Base-by-base conservation (phyloP, 225 moss, liverwort and hornwort species). In the Physcomitrellopsis africana region DNA sequence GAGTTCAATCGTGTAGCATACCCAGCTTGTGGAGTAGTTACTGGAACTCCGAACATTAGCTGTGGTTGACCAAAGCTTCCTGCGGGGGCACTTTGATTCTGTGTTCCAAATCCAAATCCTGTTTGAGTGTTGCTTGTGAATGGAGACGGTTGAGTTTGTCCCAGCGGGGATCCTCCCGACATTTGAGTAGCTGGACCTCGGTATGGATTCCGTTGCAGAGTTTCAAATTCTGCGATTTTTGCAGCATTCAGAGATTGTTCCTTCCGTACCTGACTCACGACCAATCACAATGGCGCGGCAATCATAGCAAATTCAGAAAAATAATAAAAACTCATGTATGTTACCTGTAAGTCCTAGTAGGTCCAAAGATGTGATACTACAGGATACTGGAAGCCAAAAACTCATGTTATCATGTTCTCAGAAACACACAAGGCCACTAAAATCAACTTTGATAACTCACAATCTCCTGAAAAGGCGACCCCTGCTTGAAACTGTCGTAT, bases 401-500 rank as follows among this genome's bases (percentile, higher is more conserved):
- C 70, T 66, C 68, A 14, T 51, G 22, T 4, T 12, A 73, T 44
- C 51, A 58, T 63, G 29, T 72, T 48, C 68, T 45, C 46, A 43
- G 69, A 32, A 72, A 68, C 29, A n/a, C 27, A 13, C 15, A 73
- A 68, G 68, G 76, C n/a, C 11, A 63, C 17, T 14, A 58, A 51
- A 84, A 65, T n/a, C 43, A 74, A 59, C 73, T 53, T 16, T 19
- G 12, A 6, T 18, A 72, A 82, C 90, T 84, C 67, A 96, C 96
- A 83, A 99, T 80, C 62, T 99, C 86, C 72, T 84, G 91, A 8
- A 90, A 60, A 41, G 93, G 66, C 63, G 75, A 79, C 52, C 97
- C 93, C 78, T 95, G 89, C 86, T 90, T 99, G 32, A 87, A 92
- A 76, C 90, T 81, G 44, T 92, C 89, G 18, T 99, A 99, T 4